These are phyloP conservation scores for Mycoemilia scoparia DNA, from an alignment of 192 early-diverging fungal genomes.

Conservation along the genomic window DNA sequence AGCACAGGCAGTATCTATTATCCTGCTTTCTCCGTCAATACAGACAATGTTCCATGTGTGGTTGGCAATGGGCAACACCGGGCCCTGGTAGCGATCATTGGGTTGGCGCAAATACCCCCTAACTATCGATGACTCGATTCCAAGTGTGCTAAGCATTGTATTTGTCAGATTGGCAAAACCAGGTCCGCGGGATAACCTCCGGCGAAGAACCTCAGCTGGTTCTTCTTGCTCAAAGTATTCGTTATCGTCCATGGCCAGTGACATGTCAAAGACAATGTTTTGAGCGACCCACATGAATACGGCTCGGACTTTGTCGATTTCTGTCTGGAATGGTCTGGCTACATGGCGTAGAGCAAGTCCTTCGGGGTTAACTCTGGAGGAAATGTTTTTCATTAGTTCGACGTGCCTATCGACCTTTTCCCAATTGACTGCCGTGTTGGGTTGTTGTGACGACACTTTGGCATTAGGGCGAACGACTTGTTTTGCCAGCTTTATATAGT, in stretches of 20 bases:
- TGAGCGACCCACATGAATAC: conserved; percentile 51
- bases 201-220: conserved; percentile 21
- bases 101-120: conserved; percentile 31
- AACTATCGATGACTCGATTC: conserved; percentile 22
- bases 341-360: conserved; percentile 42
- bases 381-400: conserved; percentile 39
- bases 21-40: conserved; percentile 28
- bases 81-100: conserved; percentile 22
- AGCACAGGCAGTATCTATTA: conserved; percentile 26
- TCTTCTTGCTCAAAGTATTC: conserved; percentile 24
- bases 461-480: conserved; percentile 27
- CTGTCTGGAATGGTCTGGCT: conserved; percentile 40
- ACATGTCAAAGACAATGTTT: conserved; percentile 36
- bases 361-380: conserved; percentile 37
- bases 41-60: conserved; percentile 32
- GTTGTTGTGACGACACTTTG: conserved; percentile 20
- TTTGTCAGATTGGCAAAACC: conserved; percentile 30
- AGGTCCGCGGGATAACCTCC: conserved; percentile 22
- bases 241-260: conserved; percentile 14
- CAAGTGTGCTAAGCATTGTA: conserved; percentile 26
- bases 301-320: conserved; percentile 37
- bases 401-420: conserved; percentile 46
- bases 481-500: conserved; percentile 24
- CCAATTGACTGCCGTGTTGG: conserved; percentile 26
- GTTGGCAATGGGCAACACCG: conserved; percentile 23